Evolutionary conservation across 305 asterid species (phyloP), one percentile per base, ranked within the genome.

Genomic region (Fraxinus dipetala): DNA sequence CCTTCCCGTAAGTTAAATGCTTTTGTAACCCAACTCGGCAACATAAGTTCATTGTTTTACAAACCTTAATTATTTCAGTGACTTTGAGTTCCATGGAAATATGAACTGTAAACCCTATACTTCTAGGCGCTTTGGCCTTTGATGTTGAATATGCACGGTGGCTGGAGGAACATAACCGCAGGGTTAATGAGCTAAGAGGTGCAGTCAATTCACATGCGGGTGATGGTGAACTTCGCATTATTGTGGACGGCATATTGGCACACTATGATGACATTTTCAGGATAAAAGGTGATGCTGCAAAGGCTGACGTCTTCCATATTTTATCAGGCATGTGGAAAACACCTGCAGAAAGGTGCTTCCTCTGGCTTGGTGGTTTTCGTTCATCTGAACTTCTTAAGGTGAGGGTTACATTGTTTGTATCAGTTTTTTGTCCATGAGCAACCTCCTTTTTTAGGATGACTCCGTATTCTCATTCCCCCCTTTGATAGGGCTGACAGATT

Each of bases 251-350:
- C 51, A 56, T 89, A 45, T 81, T 85, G 78, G 85, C 91, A 5
- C 95, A 91, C 38, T 90, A 90, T 11, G 92, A 91, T 2, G 93
- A 90, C 65, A 90, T 91, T 75, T 91, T 91, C 79, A 86, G 89
- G 89, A 91, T 91, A 89, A 91, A 91, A 85, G 95, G 90, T 1
- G 95, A 91, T 26, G 95, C 95, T 76, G 95, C 95, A 13, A 91
- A 91, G 84, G 81, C 92, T 9, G 95, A 91, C 13, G 95, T 91
- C 82, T 91, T 91, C 77, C 95, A 91, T 88, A 90, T 91, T 70
- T 82, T 91, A 73, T 91, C 95, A 0, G 95, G 95, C 84, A 91
- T 91, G 95, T 91, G 95, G 95, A 89, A 86, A 81, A 91, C 95
- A 0, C 95, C 95, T 51, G 95, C 95, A 22, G 95, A 91, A 81